Evolutionary conservation across 805 yeast genomes (phyloP).

Genomic region (Pichia deserticola): DNA sequence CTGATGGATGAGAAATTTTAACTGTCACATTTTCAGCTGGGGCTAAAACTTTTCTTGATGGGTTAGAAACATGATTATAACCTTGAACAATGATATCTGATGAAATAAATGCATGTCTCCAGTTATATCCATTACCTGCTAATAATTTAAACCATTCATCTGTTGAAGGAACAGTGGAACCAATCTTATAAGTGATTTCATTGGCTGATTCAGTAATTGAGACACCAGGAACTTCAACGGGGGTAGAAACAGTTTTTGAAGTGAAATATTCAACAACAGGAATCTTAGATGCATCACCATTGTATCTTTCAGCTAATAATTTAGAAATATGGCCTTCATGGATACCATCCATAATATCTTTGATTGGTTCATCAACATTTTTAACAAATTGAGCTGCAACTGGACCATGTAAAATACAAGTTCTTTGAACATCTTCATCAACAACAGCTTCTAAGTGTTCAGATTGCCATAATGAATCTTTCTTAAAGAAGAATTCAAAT

Average conservation of each 20-base stretch:
- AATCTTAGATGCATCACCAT: constrained; percentile 59
- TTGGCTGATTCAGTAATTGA: constrained; percentile 24
- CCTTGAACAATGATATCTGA: constrained; percentile 82
- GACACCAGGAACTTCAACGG: constrained; percentile 34
- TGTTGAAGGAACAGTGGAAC: constrained; percentile 26
- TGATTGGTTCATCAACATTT: constrained; percentile 85
- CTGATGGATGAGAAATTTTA: constrained; percentile 49
- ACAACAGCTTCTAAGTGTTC: constrained; percentile 95
- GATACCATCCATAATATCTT: constrained; percentile 78
- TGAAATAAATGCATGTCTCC: constrained; percentile 89
- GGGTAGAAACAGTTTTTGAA: constrained; percentile 43
- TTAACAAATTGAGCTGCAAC: constrained; percentile 93
- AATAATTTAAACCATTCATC: constrained; percentile 70
- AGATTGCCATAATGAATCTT: constrained; percentile 98
- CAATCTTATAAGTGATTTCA: constrained; percentile 33
- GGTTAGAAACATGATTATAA: constrained; percentile 67
- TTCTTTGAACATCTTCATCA: constrained; percentile 93
- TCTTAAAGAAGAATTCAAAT: constrained; percentile 94
- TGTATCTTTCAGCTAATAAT: constrained; percentile 62
- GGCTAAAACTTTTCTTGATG: constrained; percentile 70
- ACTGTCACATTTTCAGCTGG: constrained; percentile 58
- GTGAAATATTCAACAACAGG: constrained; percentile 91
- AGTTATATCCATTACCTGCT: constrained; percentile 70
- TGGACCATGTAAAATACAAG: constrained; percentile 98
- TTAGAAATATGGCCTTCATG: constrained; percentile 83